Evolutionary conservation across 192 early-diverging fungal genomes (phyloP).

Genomic region (Umbelopsis vinacea): DNA sequence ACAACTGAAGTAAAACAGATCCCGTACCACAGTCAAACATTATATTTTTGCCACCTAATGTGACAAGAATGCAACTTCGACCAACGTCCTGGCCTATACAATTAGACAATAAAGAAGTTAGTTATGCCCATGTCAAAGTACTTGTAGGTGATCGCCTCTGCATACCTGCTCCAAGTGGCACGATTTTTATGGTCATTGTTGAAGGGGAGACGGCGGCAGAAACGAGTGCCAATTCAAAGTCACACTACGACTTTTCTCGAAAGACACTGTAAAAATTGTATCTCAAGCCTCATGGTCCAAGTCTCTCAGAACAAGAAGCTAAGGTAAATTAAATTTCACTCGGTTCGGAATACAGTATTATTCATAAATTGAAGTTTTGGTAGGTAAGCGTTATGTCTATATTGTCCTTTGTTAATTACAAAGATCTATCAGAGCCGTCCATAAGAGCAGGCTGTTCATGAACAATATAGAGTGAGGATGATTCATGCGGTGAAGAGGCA

Average conservation of each 20-base stretch:
- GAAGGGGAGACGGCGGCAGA: not conserved
- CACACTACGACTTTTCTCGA: not conserved
- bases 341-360: too few species aligned
- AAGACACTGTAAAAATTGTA: not conserved
- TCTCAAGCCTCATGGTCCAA: too few species aligned
- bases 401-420: not conserved
- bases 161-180: slow-evolving; percentile 63
- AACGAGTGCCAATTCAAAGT: not conserved
- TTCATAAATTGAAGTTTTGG: not conserved
- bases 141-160: not conserved
- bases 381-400: slow-evolving; percentile 5
- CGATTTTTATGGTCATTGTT: slow-evolving; percentile 59
- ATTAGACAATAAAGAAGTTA: not conserved
- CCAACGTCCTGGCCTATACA: slow-evolving; percentile 89
- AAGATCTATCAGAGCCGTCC: not conserved
- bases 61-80: slow-evolving; percentile 80
- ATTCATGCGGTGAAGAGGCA: not conserved
- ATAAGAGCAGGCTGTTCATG: not conserved
- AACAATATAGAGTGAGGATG: not conserved
- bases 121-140: too few species aligned
- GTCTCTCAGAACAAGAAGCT: too few species aligned
- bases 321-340: too few species aligned
- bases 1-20: not conserved
- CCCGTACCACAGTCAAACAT: slow-evolving; percentile 83
- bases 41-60: slow-evolving; percentile 79